These are phyloP conservation scores for Cyclocybe aegerita DNA, from an alignment of 768 basidiomycete species.

Conservation along the genomic window DNA sequence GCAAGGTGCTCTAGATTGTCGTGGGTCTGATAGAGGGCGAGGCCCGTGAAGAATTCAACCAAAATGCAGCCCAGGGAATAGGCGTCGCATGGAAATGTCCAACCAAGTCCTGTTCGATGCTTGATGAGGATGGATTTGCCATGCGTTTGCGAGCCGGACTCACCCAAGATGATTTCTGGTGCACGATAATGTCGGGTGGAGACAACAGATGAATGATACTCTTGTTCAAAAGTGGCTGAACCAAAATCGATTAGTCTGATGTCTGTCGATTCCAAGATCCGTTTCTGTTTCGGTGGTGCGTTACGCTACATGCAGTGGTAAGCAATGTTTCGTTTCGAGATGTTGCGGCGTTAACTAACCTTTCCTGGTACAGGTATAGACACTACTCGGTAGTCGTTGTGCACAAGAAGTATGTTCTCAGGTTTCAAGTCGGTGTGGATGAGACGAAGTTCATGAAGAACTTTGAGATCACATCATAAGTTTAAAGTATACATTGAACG, in stretches of 20 bases:
- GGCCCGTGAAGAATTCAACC: conserved; percentile 97
- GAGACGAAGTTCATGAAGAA: conserved; percentile 86
- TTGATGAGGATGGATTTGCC: conserved; percentile 12
- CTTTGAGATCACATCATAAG: conserved; percentile 40
- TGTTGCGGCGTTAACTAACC: conserved; percentile 34
- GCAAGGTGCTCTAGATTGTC: conserved; percentile 99
- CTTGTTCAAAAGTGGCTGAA: conserved; percentile 95
- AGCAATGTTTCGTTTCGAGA: conserved; percentile 10
- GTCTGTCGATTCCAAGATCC: conserved; percentile 82
- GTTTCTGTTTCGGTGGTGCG: conserved; percentile 65
- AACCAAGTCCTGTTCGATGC: conserved; percentile 74
- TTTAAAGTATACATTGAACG: conserved; percentile 5
- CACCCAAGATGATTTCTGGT: conserved; percentile 97
- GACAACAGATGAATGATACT: conserved; percentile 98
- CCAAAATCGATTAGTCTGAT: conserved; percentile 98
- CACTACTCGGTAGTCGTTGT: conserved; percentile 70
- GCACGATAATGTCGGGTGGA: conserved; percentile 98
- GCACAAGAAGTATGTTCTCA: conserved; percentile 94
- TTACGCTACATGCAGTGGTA: conserved; percentile 47
- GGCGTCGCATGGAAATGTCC: conserved; percentile 98
- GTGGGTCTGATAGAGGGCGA: conserved; percentile 98
- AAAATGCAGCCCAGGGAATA: conserved; percentile 99
- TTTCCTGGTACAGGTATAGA: conserved; percentile 65
- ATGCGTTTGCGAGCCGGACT: conserved; percentile 20
- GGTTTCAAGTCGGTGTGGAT: conserved; percentile 99